Base-by-base conservation (phyloP, 2,329 filamentous ascomycete species). In the Nothophoma quercina region DNA sequence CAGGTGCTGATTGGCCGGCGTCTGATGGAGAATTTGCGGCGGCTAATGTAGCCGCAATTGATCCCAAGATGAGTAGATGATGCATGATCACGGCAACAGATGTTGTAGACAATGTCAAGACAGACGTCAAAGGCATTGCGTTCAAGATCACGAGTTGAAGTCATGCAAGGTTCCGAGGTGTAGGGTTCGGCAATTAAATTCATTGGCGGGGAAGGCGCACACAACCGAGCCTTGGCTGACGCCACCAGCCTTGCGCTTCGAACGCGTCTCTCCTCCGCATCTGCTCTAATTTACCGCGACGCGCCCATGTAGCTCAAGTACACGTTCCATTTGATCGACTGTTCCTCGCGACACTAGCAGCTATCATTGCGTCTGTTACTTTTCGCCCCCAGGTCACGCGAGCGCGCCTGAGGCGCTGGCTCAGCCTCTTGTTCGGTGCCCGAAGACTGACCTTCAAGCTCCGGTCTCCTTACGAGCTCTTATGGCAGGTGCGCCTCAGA, bases 351-450 rank as follows among this genome's bases (percentile, higher is more conserved):
- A 25, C 6, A 25, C 9, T n/a, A 25, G n/a, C 5, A 7, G 19
- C 13, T 3, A 1, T 9, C 7, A 28, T 29, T 33, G 16, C 13
- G 2, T 3, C 12, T 23, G 23, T 15, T 18, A 26, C 13, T 18
- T 5, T 10, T 28, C 10, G 12, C 1, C 15, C 15, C 2, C 5
- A 3, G 25, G 22, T 16, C n/a, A n/a, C 19, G 19, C 7, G 25
- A 19, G n/a, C 19, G 16, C 16, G 16, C 7, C 5, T 15, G 28
- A 16, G 19, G 15, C 22, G 6, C n/a, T 12, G 43, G 32, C 50
- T 44, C 50, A 47, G 50, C 50, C 50, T 22, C 28, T n/a, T 15
- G 15, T 34, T 53, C 50, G 50, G 50, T 43, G 15, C n/a, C 50
- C 50, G 43, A 48, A 28, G n/a, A 18, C 30, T 13, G 13, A 6